Percentiles rank a stretch among this genome's conserved stretches.
Evolutionary conservation across 441 rosid genomes (phyloP).

Genomic region (Gossypium trilobum): DNA sequence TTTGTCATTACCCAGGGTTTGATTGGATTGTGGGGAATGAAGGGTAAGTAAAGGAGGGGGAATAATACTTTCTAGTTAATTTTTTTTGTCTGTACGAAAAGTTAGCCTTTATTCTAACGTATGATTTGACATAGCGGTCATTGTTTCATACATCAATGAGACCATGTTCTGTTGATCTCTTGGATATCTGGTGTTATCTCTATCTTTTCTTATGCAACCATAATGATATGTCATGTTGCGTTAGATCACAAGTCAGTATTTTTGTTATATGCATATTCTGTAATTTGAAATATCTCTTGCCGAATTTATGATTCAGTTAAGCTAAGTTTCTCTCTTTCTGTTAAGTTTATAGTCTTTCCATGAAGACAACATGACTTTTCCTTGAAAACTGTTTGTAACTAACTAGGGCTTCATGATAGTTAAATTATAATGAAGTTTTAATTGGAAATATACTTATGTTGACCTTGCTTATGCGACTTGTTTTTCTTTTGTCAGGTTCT

Average conservation of each 20-base stretch:
- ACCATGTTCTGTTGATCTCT: neutral
- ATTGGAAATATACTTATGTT: neutral
- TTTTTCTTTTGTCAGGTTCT: conserved; percentile 46
- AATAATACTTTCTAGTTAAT: neutral
- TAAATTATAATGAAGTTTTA: neutral
- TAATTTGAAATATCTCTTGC: neutral
- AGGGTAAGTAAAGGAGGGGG: neutral
- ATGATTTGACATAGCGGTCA: neutral
- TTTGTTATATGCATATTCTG: neutral
- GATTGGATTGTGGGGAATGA: neutral
- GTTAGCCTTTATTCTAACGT: neutral
- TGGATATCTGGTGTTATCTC: neutral
- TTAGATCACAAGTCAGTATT: conserved; percentile 1
- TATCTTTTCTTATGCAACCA: neutral
- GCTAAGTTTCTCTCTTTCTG: neutral
- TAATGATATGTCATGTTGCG: neutral
- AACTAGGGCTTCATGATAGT: neutral
- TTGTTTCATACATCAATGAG: neutral
- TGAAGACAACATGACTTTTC: neutral
- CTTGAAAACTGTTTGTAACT: neutral
- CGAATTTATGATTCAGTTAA: neutral
- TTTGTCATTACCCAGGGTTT: neutral
- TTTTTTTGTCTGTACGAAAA: neutral
- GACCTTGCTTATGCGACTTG: neutral
- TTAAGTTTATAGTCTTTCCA: neutral